A percentile compares a stretch with the other conserved stretches of the same genome.
Evolutionary conservation across 768 basidiomycete species (phyloP).

Genomic region (Butyriboletus loyo): DNA sequence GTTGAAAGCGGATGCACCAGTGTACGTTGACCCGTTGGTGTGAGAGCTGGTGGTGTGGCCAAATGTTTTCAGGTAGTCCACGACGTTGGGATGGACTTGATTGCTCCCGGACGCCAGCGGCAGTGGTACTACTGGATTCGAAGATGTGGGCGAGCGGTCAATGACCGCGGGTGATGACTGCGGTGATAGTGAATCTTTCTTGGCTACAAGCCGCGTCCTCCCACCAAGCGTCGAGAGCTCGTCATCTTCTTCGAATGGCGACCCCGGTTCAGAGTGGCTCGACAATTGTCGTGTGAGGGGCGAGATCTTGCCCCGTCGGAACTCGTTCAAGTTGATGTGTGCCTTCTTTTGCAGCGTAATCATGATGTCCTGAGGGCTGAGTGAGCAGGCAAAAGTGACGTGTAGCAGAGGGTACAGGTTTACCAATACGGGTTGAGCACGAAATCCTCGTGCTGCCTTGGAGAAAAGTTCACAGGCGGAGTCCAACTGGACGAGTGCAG

Average conservation of each 20-base stretch:
- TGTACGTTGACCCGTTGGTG: constrained; percentile 20
- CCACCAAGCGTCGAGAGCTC: constrained; percentile 64
- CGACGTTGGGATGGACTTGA: constrained; percentile 58
- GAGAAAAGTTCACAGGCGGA: constrained; percentile 73
- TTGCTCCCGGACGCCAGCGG: constrained; percentile 53
- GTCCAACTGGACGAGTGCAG: constrained; percentile 68
- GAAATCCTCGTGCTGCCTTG: constrained; percentile 65
- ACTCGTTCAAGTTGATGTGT: constrained; percentile 61
- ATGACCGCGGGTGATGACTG: constrained; percentile 38
- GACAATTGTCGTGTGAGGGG: constrained; percentile 37
- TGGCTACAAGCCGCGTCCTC: constrained; percentile 60
- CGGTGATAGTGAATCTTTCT: constrained; percentile 57
- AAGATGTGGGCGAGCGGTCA: constrained; percentile 68
- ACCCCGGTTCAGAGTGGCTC: constrained; percentile 38
- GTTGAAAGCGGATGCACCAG: constrained; percentile 23
- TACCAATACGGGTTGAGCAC: constrained; percentile 64
- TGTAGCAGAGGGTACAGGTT: constrained; percentile 14
- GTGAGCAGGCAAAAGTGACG: constrained; percentile 10
- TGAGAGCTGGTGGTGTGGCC: constrained; percentile 26
- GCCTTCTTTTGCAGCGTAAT: constrained; percentile 61
- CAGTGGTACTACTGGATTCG: constrained; percentile 69
- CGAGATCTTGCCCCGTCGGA: constrained; percentile 53
- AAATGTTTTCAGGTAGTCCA: constrained; percentile 70
- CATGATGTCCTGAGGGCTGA: constrained; percentile 53
- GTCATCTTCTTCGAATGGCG: constrained; percentile 53